Base-by-base conservation (phyloP, 75 land plant genomes). In the Cupressus sempervirens region DNA sequence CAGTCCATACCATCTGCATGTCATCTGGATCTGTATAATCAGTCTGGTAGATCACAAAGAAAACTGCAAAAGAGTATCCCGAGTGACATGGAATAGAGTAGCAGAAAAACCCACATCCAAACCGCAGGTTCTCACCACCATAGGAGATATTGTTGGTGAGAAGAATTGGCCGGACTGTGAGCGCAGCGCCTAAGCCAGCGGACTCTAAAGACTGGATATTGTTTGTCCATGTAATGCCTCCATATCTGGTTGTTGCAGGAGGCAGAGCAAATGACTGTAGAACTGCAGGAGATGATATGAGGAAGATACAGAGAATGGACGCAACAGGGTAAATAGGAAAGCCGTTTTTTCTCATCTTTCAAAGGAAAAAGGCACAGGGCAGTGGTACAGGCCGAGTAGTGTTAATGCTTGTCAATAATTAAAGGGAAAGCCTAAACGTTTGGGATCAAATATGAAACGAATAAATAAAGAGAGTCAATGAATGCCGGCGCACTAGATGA, bases 1-100 rank as follows among this genome's bases (percentile, higher is more conserved):
- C 89, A 53, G 86, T 62, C 91, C 91, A 91, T 13, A 92, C 90
- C 50, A 40, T 56, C 32, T 82, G 62, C 29, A 53, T 62, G 45
- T 79, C 81, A 79, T 4, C 0, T 29, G 32, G 73, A 2, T 68
- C 32, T 7, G 2, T 10, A 56, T 56, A 16, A 23, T 35, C 45
- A 8, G 3, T 16, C 12, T 35, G 3, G 20, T 79, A 20, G 81
- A 79, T 38, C 12, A 35, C 46, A 20, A 79, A 35, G 81, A 79
- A 79, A 35, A 18, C 26, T 79, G 38, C 73, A 29, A 68, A 68
- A 0, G n/a, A 68, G 34, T n/a, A 68, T 81, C 83, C 35, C 7
- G 62, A 3, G 3, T 68, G 8, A 68, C 73, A 68, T 10, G 29
- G 32, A 68, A 8, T 26, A n/a, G 29, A 9, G 73, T 29, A n/a